A percentile compares a stretch with the other conserved stretches of the same genome.
These are phyloP conservation scores for Pezicula carpinea DNA, from an alignment of 2,329 filamentous ascomycete genomes.

Conservation along the genomic window DNA sequence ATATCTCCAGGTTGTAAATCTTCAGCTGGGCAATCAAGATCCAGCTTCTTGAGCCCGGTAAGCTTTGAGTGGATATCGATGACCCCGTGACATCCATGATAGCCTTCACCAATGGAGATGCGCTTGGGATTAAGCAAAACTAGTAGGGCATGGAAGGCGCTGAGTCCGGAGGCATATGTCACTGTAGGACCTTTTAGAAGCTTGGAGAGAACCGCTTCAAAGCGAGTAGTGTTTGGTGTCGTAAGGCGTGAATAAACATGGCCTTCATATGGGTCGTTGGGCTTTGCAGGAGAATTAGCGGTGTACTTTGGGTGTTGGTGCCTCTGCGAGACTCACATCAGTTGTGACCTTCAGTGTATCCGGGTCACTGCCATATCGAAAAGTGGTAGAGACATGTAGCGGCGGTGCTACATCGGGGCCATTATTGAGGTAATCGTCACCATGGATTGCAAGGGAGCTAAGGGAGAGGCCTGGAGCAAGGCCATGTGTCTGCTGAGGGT, in stretches of 20 bases:
- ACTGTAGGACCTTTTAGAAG: conserved; percentile 66
- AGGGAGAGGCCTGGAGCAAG: conserved; percentile 40
- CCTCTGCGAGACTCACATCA: conserved; percentile 42
- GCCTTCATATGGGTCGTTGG: conserved; percentile 48
- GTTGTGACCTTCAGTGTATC: conserved; percentile 53
- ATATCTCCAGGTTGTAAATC: conserved; percentile 74
- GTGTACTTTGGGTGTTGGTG: neutral
- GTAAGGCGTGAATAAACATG: conserved; percentile 82
- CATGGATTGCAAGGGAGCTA: conserved; percentile 73
- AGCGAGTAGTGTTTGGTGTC: conserved; percentile 74
- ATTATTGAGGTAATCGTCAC: conserved; percentile 71
- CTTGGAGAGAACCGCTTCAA: conserved; percentile 75
- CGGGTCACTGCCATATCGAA: conserved; percentile 72
- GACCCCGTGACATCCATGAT: conserved; percentile 91
- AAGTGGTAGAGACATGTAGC: conserved; percentile 88
- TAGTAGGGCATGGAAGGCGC: conserved; percentile 83
- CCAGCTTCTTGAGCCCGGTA: conserved; percentile 67
- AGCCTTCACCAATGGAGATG: conserved; percentile 78
- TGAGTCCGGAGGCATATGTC: conserved; percentile 79
- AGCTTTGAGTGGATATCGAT: conserved; percentile 70
- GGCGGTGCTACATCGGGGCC: conserved; percentile 81
- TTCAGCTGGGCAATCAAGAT: conserved; percentile 62
- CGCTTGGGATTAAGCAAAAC: conserved; percentile 79
- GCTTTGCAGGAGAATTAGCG: conserved; percentile 29
- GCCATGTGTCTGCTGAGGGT: conserved; percentile 1